Evolutionary conservation across 2,329 filamentous ascomycete species (phyloP).

Genomic region (Epichloe sibirici): DNA sequence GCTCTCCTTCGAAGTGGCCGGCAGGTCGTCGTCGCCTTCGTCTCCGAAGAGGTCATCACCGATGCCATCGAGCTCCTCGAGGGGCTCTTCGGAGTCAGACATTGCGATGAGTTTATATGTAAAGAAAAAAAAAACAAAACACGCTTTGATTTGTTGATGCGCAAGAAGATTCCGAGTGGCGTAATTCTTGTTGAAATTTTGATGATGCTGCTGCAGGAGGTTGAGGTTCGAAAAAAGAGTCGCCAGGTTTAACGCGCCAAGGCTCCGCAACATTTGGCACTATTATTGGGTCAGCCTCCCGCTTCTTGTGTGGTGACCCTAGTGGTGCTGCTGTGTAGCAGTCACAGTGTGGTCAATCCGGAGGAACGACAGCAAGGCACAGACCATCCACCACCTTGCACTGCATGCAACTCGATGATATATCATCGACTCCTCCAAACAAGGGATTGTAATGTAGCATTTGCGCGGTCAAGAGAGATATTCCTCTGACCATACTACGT

Average conservation of each 20-base stretch:
- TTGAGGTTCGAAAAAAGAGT: not conserved
- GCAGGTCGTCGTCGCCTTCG: slow-evolving; percentile 43
- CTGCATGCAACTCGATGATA: no score
- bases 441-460: no score
- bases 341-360: no score
- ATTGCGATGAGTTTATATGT: slow-evolving; percentile 20
- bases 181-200: not conserved
- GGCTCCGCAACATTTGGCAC: not conserved
- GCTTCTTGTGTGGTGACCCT: no score
- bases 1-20: slow-evolving; percentile 46
- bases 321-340: no score
- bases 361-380: no score
- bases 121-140: not conserved
- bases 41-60: slow-evolving; percentile 53
- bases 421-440: no score
- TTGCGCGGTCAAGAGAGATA: no score
- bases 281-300: not conserved
- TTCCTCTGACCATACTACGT: no score
- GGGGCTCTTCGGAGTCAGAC: slow-evolving; percentile 44
- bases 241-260: not conserved
- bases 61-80: slow-evolving; percentile 37
- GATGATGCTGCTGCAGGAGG: not conserved
- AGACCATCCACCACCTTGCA: no score
- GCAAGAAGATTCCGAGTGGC: not conserved
- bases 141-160: not conserved